Base-by-base conservation (phyloP, 2,329 filamentous ascomycete species). In the Nannizzia gypsea region DNA sequence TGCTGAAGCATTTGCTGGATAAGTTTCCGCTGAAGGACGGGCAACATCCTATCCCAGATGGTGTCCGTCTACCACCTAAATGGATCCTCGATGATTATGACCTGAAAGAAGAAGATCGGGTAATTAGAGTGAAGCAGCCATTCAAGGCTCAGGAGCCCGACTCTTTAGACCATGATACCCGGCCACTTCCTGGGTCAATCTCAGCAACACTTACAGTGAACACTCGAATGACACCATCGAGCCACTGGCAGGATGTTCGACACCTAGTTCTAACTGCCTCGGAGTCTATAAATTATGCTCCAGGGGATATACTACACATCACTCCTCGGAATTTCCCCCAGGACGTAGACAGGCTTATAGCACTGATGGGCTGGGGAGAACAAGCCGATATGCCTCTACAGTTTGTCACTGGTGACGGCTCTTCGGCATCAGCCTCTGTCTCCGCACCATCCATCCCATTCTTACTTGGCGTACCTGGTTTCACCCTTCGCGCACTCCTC, bases 241-340 rank as follows among this genome's bases (percentile, higher is more conserved):
- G 77, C 1, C 93, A 99, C 74, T 96, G 90, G 86, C 93, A 99
- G 76, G 93, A 99, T 74, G 92, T 97, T 50, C 87, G 93, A 0
- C 82, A 88, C 58, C 73, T 96, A n/a, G 80, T 78, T 1, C 77
- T 97, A 13, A 78, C 70, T 9, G 73, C 77, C 11, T 66, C 73
- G 2, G 69, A 67, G 52, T 64, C 68, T 1, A 71, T 74, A 70
- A 76, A 71, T 52, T 87, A 85, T 67, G 70, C 69, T 0, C 90
- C 93, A 0, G 91, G 92, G 4, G 89, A 95, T 66, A 86, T 89
- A 24, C 76, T 95, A 5, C 84, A 85, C 4, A 82, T 99, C 17
- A 90, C 87, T 62, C 92, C 93, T 3, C 92, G 92, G 69, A 97
- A 96, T 72, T 91, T 90, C 63, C 80, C 87, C 0, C 75, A 79